Conservation (phyloP, 202 grass and related monocot genomes). For the Zoysia matrella region DNA sequence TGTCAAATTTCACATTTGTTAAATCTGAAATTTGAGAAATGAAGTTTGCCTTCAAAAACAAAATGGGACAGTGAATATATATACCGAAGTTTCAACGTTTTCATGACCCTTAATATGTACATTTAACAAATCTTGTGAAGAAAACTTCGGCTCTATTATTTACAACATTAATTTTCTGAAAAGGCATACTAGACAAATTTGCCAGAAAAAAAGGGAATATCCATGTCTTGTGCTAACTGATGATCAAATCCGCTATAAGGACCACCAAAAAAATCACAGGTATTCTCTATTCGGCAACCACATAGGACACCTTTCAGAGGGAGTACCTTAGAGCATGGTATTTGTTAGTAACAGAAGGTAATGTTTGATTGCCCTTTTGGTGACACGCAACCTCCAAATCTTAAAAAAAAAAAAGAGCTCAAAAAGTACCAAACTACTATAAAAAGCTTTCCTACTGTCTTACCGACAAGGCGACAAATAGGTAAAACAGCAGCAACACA, state of each 20-base stretch:
- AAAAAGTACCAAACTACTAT: no score
- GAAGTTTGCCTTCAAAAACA: slow-evolving; percentile 11
- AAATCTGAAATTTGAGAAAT: slow-evolving; percentile 18
- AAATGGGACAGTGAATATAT: neutral
- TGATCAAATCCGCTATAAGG: slow-evolving; percentile 7
- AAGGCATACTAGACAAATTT: neutral
- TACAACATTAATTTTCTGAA: neutral
- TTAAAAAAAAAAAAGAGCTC: no score
- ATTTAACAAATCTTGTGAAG: neutral
- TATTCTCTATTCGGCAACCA: slow-evolving; percentile 19
- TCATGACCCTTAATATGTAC: neutral
- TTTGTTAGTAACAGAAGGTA: slow-evolving; percentile 3
- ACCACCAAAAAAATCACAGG: slow-evolving; percentile 13
- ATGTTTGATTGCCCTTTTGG: neutral
- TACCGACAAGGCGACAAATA: no score
- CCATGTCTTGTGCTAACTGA: slow-evolving; percentile 10
- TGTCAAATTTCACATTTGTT: slow-evolving; percentile 9
- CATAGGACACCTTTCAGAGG: neutral
- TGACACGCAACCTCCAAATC: no score
- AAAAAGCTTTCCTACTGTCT: no score
- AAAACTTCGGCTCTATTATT: neutral
- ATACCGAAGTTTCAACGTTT: neutral
- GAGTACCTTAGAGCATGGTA: slow-evolving; percentile 1
- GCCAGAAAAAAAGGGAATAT: slow-evolving; percentile 6
- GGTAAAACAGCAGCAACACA: no score